Base-by-base conservation (phyloP, 192 early-diverging fungal genomes). In the Linnemannia exigua region DNA sequence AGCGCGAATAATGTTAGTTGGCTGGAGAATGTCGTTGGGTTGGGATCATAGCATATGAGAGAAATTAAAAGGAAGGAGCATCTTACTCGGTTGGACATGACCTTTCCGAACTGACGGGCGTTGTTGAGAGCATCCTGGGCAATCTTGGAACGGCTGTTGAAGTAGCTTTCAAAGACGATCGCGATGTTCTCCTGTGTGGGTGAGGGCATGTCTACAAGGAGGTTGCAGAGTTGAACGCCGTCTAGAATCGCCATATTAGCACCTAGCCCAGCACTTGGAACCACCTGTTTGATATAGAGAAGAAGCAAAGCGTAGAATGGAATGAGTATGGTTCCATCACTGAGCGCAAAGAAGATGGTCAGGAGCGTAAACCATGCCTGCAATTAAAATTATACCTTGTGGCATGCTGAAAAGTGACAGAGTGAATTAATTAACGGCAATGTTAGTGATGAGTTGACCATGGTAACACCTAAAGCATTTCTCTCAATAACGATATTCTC, bases 171-270 rank as follows among this genome's bases (percentile, higher is more conserved):
- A 79, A 79, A 79, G 54, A 79, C 51, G 25, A 58, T 37, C 1
- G 68, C 48, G 15, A 79, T 70, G n/a, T 61, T 70, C 6, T 41
- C 77, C 31, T 58, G 54, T 11, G 70, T 37, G 41, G 50, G 36
- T 5, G 69, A 35, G 3, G 77, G 77, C 9, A 70, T 33, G 36
- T 79, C 77, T 1, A 79, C 54, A 3, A 79, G 68, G 15, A 79
- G 58, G 20, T 79, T 79, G 70, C 77, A 79, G 7, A 79, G 70
- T 17, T 79, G 77, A 17, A 79, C 77, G 38, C 77, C 77, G 41
- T 79, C 77, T 25, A 79, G 20, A 37, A 79, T 72, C 4, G 77
- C 77, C 51, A 79, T 35, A 16, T 79, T 79, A 25, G 77, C 77
- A 4, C 77, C 77, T 17, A 79, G 36, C 31, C 77, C 77, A 19